These are phyloP conservation scores for Boletus rubroflammeus DNA, from an alignment of 768 basidiomycete species.

Conservation along the genomic window DNA sequence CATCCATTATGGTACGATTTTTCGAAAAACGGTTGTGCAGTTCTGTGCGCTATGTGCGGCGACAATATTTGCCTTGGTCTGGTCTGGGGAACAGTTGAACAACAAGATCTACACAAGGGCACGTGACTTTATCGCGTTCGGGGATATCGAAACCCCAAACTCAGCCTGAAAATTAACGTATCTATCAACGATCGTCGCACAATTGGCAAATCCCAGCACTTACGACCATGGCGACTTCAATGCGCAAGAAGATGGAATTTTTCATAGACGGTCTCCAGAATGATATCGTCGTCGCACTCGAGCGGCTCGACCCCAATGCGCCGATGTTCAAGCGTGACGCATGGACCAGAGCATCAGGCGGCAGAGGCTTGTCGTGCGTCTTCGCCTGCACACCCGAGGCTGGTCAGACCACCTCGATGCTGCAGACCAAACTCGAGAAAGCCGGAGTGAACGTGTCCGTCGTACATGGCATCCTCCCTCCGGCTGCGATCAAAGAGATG, in stretches of 20 bases:
- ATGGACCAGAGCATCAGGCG: constrained; percentile 67
- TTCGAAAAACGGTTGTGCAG: not conserved
- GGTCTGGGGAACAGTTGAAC: not conserved
- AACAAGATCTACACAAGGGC: constrained; percentile 4
- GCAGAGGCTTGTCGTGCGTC: constrained; percentile 79
- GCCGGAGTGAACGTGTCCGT: constrained; percentile 94
- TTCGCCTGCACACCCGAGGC: constrained; percentile 48
- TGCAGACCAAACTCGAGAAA: constrained; percentile 75
- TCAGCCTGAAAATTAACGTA: not conserved
- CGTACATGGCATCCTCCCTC: constrained; percentile 85
- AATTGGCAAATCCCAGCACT: too few relatives aligned
- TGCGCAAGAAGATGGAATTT: constrained; percentile 75
- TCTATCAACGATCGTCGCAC: not conserved
- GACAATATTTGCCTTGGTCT: not conserved
- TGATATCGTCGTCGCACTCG: constrained; percentile 71
- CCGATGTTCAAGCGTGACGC: constrained; percentile 77
- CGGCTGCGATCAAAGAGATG: constrained; percentile 92
- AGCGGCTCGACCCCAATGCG: constrained; percentile 70
- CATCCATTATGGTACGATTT: constrained; percentile 58
- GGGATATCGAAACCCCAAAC: not conserved
- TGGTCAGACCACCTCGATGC: constrained; percentile 32
- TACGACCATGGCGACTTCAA: constrained; percentile 30
- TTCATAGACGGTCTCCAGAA: constrained; percentile 78
- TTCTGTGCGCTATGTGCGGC: not conserved
- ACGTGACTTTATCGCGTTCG: constrained; percentile 25